Evolutionary conservation across 2,329 filamentous ascomycete genomes (phyloP), one percentile per base, ranked within the genome.

Genomic region (Botryotinia globosa): DNA sequence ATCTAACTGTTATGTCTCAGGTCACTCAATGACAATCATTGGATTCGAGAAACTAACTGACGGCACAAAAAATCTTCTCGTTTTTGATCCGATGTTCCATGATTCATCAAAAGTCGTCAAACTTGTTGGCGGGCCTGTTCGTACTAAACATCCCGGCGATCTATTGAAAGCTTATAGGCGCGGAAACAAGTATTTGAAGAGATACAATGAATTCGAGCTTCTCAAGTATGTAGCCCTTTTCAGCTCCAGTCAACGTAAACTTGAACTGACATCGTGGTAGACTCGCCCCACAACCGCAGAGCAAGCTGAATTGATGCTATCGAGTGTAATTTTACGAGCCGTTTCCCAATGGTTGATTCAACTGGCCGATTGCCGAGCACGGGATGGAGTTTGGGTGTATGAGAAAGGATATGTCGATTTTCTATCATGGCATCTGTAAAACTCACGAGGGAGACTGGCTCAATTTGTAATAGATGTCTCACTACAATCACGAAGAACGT

Each of bases 11-110:
- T 68, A n/a, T 51, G 29, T n/a, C 14, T 2, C 39, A 87, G 93
- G 94, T 4, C 95, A 98, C 81, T 98, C 94, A 1, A 86, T 97
- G 84, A 97, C 94, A 0, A 94, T 98, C 69, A 85, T 98, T 71
- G 95, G 95, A 0, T 86, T 97, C 39, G 94, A 98, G 81, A 88
- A 87, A 76, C 87, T 86, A 42, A 84, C 82, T 48, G 86, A 91
- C 73, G 92, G 92, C 39, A 84, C 85, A 29, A 83, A 86, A 69
- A 92, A 92, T 76, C 84, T 98, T 29, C 84, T 98, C 0, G 92
- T 97, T 20, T 97, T 97, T 80, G 94, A 98, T 80, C 94, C 95
- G 1, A 92, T 92, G 83, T 94, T 93, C 80, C 89, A 87, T 71
- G 91, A 94, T 63, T 88, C 91, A 0, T 84, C 85, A 3, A 86